phyloP scores from a whole-genome alignment of 768 basidiomycete species.

The Russula lepida region DNA sequence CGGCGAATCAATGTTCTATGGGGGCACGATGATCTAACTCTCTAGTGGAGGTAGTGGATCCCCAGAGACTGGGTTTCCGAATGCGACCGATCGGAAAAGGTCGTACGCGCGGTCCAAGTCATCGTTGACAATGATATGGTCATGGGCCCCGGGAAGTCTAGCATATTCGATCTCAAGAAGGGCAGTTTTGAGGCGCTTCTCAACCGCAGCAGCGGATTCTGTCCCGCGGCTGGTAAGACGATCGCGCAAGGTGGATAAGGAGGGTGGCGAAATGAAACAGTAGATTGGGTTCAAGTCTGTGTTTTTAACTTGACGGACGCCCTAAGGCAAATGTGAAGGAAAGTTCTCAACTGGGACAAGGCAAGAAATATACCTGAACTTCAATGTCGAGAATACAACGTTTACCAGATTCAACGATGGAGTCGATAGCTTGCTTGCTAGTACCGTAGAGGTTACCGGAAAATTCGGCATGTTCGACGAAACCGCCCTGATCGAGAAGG shows the following conservation, averaged over 20 bases:
- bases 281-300: slow-evolving; percentile 78
- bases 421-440: slow-evolving; percentile 64
- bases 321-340: slow-evolving; percentile 38
- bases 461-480: slow-evolving; percentile 93
- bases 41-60: slow-evolving; percentile 63
- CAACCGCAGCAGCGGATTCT: slow-evolving; percentile 63
- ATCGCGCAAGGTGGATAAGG: slow-evolving; percentile 54
- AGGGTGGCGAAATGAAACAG: slow-evolving; percentile 88
- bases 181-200: slow-evolving; percentile 70
- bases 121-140: slow-evolving; percentile 86
- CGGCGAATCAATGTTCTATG: not conserved
- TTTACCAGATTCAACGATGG: slow-evolving; percentile 57
- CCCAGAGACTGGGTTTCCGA: slow-evolving; percentile 52
- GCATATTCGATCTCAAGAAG: slow-evolving; percentile 80
- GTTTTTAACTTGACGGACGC: slow-evolving; percentile 84
- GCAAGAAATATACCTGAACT: slow-evolving; percentile 58
- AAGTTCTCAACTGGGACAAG: not conserved
- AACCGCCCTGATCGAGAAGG: slow-evolving; percentile 61
- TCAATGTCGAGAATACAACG: slow-evolving; percentile 96
- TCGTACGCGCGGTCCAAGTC: slow-evolving; percentile 76
- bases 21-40: slow-evolving; percentile 27
- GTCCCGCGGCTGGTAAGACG: slow-evolving; percentile 79
- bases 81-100: slow-evolving; percentile 66
- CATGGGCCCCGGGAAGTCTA: slow-evolving; percentile 61
- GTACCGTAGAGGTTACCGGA: slow-evolving; percentile 93